Evolutionary conservation across 2,329 filamentous ascomycete genomes (phyloP).

Genomic region (Meredithiella fracta): DNA sequence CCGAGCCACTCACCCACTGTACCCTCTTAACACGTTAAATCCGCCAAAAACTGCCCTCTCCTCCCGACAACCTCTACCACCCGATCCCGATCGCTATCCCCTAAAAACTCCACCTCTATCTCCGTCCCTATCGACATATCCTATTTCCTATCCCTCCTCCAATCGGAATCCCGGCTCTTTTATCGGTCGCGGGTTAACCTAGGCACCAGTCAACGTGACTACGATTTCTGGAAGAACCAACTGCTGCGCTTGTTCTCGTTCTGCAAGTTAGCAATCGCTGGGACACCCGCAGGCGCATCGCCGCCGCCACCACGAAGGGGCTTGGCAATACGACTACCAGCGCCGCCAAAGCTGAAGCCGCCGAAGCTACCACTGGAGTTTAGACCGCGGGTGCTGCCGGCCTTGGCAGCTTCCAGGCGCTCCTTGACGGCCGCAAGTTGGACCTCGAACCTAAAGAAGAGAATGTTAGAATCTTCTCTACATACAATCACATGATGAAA

Average conservation of each 20-base stretch:
- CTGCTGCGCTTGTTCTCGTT: constrained; percentile 53
- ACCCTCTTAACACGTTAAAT: constrained; percentile 9
- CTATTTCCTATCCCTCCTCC: no score
- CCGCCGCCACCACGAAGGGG: constrained; percentile 46
- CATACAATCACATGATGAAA: constrained; percentile 8
- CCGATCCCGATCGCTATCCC: no score
- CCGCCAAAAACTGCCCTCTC: constrained; percentile 3
- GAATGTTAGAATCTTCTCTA: constrained; percentile 16
- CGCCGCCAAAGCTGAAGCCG: constrained; percentile 54
- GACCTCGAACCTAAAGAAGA: constrained; percentile 62
- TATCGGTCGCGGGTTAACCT: background rate
- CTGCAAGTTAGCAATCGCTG: constrained; percentile 42
- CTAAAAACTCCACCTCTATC: no score
- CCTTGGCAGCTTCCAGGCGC: constrained; percentile 86
- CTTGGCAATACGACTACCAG: constrained; percentile 52
- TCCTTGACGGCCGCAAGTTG: constrained; percentile 97
- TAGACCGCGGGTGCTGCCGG: constrained; percentile 73
- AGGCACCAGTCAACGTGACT: constrained; percentile 16
- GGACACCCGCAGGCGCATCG: constrained; percentile 33
- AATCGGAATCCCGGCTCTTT: background rate
- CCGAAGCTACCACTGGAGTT: constrained; percentile 42
- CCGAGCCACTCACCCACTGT: background rate
- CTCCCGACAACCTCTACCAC: background rate
- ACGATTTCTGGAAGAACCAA: constrained; percentile 57
- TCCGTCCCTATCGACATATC: no score